phyloP scores from a whole-genome alignment of 345 rosid genomes.

The Eucalyptus leucophloia region DNA sequence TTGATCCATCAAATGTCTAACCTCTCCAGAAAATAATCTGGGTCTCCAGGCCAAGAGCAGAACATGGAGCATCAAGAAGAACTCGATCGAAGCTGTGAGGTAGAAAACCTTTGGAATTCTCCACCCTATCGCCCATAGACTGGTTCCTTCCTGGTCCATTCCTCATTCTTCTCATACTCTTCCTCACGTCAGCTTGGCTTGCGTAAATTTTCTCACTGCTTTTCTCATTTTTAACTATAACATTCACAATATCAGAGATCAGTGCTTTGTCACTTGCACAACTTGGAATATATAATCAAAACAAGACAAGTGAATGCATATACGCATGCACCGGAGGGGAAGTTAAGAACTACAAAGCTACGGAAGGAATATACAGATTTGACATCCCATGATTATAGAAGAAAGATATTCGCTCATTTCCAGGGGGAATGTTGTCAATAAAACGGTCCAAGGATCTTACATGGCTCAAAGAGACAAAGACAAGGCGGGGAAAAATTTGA shows the following conservation, averaged over 20 bases:
- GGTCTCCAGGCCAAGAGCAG: conserved; percentile 99
- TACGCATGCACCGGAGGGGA: background rate
- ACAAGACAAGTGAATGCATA: background rate
- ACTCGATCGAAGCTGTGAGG: conserved; percentile 89
- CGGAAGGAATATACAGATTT: background rate
- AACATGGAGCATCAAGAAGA: conserved; percentile 98
- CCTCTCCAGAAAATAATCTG: conserved; percentile 83
- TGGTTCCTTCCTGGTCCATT: conserved; percentile 95
- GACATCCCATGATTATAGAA: background rate
- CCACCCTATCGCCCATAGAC: conserved; percentile 58
- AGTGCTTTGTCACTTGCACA: background rate
- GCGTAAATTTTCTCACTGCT: conserved; percentile 32
- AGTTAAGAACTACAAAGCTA: background rate
- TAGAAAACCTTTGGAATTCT: conserved; percentile 67
- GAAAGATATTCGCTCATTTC: background rate
- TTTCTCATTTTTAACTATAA: conserved; percentile 10
- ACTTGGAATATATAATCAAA: background rate
- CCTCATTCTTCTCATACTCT: conserved; percentile 55
- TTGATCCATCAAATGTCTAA: conserved; percentile 4
- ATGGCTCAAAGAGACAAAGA: background rate
- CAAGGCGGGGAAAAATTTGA: background rate
- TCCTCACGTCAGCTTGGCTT: conserved; percentile 69
- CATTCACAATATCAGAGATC: background rate
- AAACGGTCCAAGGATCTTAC: background rate
- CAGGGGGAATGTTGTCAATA: background rate